Evolutionary conservation across 2,329 filamentous ascomycete genomes (phyloP).

Genomic region (Calonectria hawksworthii): DNA sequence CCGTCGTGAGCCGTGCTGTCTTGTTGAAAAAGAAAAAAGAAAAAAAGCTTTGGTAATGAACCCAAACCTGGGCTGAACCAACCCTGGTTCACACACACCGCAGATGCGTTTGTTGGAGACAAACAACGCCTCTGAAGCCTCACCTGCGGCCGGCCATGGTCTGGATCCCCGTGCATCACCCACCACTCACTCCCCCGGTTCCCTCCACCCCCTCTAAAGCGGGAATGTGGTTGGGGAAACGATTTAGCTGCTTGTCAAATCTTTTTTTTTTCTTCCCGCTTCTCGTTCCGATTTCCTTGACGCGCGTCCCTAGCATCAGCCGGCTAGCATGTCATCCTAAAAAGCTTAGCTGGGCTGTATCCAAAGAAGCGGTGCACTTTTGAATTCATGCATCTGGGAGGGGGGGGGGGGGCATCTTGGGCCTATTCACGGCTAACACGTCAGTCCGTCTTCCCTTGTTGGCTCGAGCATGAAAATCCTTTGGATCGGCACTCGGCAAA

Average conservation of each 20-base stretch:
- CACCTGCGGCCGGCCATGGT: neutral
- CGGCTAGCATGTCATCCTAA: neutral
- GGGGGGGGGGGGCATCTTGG: neutral
- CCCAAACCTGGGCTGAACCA: neutral
- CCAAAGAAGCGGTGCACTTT: neutral
- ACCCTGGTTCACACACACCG: neutral
- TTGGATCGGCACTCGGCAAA: neutral
- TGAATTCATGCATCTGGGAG: neutral
- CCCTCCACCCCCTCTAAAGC: neutral
- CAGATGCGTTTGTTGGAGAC: neutral
- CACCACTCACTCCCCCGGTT: too few relatives aligned
- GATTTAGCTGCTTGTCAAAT: neutral
- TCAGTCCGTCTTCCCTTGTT: neutral
- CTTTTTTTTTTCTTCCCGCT: neutral
- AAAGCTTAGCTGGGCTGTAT: conserved; percentile 1
- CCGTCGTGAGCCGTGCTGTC: neutral
- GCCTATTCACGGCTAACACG: neutral
- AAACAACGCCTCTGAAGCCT: neutral
- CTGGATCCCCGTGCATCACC: neutral
- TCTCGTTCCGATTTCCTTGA: neutral
- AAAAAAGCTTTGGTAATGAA: neutral
- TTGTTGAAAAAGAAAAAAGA: too few relatives aligned
- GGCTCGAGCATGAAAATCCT: neutral
- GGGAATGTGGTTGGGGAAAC: neutral
- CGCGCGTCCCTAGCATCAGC: neutral